Evolutionary conservation across 1,284 basidiomycete species (phyloP).

Genomic region (Cutaneotrichosporon sp.): DNA sequence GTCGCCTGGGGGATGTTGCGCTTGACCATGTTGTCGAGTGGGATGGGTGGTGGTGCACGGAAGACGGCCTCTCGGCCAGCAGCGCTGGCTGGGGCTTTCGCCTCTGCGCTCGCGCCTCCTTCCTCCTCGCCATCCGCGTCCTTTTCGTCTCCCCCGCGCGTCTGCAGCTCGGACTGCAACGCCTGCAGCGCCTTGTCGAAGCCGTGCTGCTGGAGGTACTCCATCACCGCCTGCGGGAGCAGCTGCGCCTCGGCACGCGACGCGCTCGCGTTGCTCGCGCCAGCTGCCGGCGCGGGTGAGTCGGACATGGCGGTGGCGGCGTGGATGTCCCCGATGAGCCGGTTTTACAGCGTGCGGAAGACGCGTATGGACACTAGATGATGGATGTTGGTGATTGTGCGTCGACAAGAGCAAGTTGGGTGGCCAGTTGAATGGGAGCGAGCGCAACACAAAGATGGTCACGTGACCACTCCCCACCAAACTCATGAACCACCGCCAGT

Average conservation of each 20-base stretch:
- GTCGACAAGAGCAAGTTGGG: constrained; percentile 2
- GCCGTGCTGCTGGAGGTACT: constrained; percentile 78
- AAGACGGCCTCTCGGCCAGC: constrained; percentile 38
- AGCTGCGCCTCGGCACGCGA: constrained; percentile 29
- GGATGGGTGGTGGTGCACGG: constrained; percentile 35
- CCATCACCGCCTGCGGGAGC: constrained; percentile 59
- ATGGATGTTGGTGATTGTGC: background rate
- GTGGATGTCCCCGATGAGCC: constrained; percentile 4
- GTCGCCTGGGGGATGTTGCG: constrained; percentile 54
- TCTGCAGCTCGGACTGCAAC: constrained; percentile 62
- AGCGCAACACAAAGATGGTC: no score
- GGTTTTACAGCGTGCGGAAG: background rate
- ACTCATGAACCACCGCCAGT: no score
- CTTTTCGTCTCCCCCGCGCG: constrained; percentile 52
- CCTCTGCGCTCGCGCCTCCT: constrained; percentile 24
- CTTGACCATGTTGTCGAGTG: constrained; percentile 41
- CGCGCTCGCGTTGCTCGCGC: constrained; percentile 18
- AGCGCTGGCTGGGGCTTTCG: constrained; percentile 37
- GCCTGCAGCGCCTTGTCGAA: constrained; percentile 70
- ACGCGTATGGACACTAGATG: no score
- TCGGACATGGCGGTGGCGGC: constrained; percentile 28
- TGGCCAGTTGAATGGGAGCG: background rate
- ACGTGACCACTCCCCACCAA: no score
- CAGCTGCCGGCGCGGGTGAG: constrained; percentile 23
- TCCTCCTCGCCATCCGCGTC: constrained; percentile 42